These are phyloP conservation scores for Yamadazyma diddensiae DNA, from an alignment of 1,139 yeast genomes.

Conservation along the genomic window DNA sequence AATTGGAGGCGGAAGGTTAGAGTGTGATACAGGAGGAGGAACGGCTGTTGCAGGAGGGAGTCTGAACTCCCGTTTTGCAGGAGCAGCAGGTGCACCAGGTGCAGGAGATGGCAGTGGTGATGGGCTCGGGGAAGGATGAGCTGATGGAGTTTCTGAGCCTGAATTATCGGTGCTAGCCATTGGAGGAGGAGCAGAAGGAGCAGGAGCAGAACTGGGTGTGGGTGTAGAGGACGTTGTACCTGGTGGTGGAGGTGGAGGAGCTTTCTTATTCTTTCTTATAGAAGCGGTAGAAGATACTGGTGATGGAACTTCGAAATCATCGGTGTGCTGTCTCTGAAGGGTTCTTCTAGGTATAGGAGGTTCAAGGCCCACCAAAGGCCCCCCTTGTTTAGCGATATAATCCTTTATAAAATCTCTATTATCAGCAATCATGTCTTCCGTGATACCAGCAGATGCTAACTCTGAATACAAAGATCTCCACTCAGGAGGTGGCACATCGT, in stretches of 20 bases:
- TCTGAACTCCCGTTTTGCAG: slow-evolving; percentile 21
- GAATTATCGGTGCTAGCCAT: slow-evolving; percentile 2
- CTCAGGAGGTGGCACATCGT: slow-evolving; percentile 79
- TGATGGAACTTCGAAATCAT: slow-evolving; percentile 11
- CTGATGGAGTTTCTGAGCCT: slow-evolving; percentile 11
- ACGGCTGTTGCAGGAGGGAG: slow-evolving; percentile 26
- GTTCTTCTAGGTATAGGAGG: slow-evolving; percentile 77
- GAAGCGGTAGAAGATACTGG: slow-evolving; percentile 3
- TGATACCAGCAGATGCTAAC: slow-evolving; percentile 73
- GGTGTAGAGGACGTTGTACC: slow-evolving; percentile 16
- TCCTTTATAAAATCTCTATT: slow-evolving; percentile 78
- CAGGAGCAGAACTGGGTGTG: slow-evolving; percentile 2
- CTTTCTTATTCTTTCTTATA: slow-evolving; percentile 27
- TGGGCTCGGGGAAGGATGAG: slow-evolving; percentile 13
- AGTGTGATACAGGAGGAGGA: slow-evolving; percentile 32
- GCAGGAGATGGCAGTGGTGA: slow-evolving; percentile 15
- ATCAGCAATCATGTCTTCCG: slow-evolving; percentile 89
- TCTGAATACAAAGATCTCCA: slow-evolving; percentile 78
- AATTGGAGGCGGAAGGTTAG: slow-evolving; percentile 23
- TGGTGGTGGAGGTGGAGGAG: slow-evolving; percentile 49
- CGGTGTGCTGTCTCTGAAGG: slow-evolving; percentile 21
- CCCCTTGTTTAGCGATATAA: slow-evolving; percentile 74
- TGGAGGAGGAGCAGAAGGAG: slow-evolving; percentile 6
- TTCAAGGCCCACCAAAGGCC: slow-evolving; percentile 80
- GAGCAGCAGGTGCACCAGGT: slow-evolving; percentile 9